These are phyloP conservation scores for Podila epigama DNA, from an alignment of 192 early-diverging fungal genomes.

Conservation along the genomic window DNA sequence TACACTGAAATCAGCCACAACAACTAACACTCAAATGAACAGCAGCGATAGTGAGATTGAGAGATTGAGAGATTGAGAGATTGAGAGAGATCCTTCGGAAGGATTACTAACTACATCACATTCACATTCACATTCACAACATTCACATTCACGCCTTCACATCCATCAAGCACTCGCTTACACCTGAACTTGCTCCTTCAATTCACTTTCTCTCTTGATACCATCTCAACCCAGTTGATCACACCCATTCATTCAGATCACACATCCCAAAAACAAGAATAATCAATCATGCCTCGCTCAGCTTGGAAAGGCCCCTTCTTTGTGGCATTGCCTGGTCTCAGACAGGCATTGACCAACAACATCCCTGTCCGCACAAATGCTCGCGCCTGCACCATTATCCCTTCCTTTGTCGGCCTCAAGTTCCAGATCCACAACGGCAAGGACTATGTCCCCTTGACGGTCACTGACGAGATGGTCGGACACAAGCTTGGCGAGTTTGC, in stretches of 20 bases:
- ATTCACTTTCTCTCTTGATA: neutral
- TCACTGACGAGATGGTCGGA: slow-evolving; percentile 94
- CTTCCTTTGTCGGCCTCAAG: slow-evolving; percentile 85
- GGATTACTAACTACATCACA: neutral
- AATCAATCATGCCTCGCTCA: slow-evolving; percentile 60
- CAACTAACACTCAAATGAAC: no score
- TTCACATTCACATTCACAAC: neutral
- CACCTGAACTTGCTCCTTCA: neutral
- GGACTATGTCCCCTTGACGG: slow-evolving; percentile 78
- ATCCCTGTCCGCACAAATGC: slow-evolving; percentile 77
- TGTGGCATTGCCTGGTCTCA: slow-evolving; percentile 65
- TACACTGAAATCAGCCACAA: no score
- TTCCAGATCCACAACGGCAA: slow-evolving; percentile 97
- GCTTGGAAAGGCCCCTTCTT: slow-evolving; percentile 75
- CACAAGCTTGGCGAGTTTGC: slow-evolving; percentile 96
- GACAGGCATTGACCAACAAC: slow-evolving; percentile 63
- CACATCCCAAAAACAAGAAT: neutral
- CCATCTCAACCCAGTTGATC: no score
- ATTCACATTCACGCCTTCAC: no score
- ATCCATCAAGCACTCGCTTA: no score
- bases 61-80: neutral
- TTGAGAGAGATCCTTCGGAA: neutral
- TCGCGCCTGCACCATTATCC: slow-evolving; percentile 88
- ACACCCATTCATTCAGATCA: neutral
- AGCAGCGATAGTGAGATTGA: neutral